These are phyloP conservation scores for Azolla pinnata DNA, from an alignment of 75 land plant genomes.

Conservation along the genomic window DNA sequence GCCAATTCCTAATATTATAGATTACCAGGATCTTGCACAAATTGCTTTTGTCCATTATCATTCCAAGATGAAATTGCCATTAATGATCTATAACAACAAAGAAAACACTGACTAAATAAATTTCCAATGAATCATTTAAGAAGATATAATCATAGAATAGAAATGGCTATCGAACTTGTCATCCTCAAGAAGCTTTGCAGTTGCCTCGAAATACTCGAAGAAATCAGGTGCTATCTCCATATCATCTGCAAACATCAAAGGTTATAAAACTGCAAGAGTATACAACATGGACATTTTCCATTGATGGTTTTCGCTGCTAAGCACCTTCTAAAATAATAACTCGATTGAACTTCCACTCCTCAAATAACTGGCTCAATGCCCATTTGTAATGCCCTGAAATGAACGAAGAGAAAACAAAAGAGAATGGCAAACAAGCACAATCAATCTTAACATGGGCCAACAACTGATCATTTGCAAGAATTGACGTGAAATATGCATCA, in stretches of 20 bases:
- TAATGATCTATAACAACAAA: conserved; percentile 41
- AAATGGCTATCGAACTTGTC: conserved; percentile 77
- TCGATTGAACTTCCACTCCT: conserved; percentile 57
- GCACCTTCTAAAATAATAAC: conserved; percentile 98
- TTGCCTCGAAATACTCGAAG: conserved; percentile 94
- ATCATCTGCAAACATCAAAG: conserved; percentile 58
- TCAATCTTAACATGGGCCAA: no score
- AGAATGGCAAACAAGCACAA: no score
- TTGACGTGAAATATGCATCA: no score
- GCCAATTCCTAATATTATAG: no score
- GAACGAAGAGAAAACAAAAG: no score
- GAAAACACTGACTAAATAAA: neutral
- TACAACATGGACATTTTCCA: no score
- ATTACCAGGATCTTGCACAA: conserved; percentile 87
- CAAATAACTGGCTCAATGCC: conserved; percentile 80
- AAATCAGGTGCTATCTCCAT: conserved; percentile 99
- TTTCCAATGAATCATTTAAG: no score
- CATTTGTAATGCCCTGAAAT: conserved; percentile 97
- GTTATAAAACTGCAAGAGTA: no score
- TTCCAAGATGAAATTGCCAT: conserved; percentile 99
- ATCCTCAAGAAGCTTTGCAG: conserved; percentile 63
- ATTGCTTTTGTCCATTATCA: conserved; percentile 97
- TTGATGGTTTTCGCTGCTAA: neutral
- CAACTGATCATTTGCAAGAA: no score
- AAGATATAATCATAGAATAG: no score